Evolutionary conservation across 2,329 filamentous ascomycete species (phyloP).

Genomic region (Trichoderma sp.): DNA sequence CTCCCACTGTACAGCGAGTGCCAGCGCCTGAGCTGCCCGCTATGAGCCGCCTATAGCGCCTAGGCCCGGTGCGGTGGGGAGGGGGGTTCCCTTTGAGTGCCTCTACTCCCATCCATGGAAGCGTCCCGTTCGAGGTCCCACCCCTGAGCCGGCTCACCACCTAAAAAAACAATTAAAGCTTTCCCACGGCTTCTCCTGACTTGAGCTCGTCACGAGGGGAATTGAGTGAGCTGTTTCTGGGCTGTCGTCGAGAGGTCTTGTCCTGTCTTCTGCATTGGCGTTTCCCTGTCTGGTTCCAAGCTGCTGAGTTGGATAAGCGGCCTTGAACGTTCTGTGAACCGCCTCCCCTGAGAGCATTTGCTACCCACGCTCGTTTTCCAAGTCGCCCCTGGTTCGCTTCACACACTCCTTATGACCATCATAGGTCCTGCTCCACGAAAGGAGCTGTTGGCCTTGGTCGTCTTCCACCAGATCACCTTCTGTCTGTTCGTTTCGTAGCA

Average conservation of each 20-base stretch:
- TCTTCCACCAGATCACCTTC: background rate
- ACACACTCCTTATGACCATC: slow-evolving; percentile 27
- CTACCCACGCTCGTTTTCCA: slow-evolving; percentile 32
- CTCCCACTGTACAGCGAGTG: background rate
- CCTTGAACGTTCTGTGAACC: slow-evolving; percentile 8
- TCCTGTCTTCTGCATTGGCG: background rate
- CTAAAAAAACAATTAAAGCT: slow-evolving; percentile 25
- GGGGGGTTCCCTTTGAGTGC: slow-evolving; percentile 5
- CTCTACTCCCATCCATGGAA: slow-evolving; percentile 4
- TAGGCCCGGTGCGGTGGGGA: slow-evolving; percentile 11
- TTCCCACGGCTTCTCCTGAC: slow-evolving; percentile 21
- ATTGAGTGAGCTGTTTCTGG: slow-evolving; percentile 5
- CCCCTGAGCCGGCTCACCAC: slow-evolving; percentile 25
- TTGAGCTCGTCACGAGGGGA: slow-evolving; percentile 18
- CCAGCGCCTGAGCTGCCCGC: slow-evolving; percentile 13
- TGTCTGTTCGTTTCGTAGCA: slow-evolving; percentile 15
- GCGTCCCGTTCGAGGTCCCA: slow-evolving; percentile 24
- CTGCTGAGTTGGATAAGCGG: slow-evolving; percentile 2
- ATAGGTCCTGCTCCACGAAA: slow-evolving; percentile 21
- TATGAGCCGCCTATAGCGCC: slow-evolving; percentile 14
- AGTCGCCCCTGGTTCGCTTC: slow-evolving; percentile 31
- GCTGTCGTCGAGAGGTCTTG: slow-evolving; percentile 1
- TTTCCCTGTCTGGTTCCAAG: background rate
- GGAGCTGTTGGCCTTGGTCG: slow-evolving; percentile 18
- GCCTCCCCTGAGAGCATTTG: slow-evolving; percentile 26